Base-by-base conservation (phyloP, 306 rosid genomes). In the Boehmeria nivea region DNA sequence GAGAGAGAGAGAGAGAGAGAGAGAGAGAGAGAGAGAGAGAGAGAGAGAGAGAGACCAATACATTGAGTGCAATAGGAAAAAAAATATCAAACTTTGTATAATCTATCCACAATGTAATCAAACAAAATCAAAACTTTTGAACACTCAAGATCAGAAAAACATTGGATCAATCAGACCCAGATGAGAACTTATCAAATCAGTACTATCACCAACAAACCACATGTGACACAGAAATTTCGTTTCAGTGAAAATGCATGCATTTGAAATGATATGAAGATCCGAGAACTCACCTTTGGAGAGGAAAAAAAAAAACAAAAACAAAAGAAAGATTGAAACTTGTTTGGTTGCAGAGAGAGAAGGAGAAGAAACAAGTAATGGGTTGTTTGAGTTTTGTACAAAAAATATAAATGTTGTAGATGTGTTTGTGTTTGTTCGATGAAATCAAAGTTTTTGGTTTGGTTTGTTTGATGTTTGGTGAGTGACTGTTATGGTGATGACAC, bases 341-440 rank as follows among this genome's bases (percentile, higher is more conserved):
- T 25, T 39, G 50, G 50, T 17, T 1, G 14, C 3, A 24, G 16
- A 24, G 12, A 60, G 58, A 59, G 51, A 33, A 44, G 34, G 15
- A 16, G 25, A 17, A 3, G 40, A 31, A 10, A 31, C 9, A 6
- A 31, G 9, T 10, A 31, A 31, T 31, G 36, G 36, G 36, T 31
- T 31, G 5, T 10, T 31, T 10, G 36, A 31, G 36, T 10, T 31
- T 10, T 6, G 36, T 31, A 31, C 9, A 31, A 31, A 31, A 4
- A 10, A 10, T 31, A 10, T 31, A 10, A 31, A 31, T n/a, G n/a
- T n/a, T n/a, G n/a, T n/a, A n/a, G n/a, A n/a, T n/a, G n/a, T n/a
- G n/a, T n/a, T n/a, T n/a, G 44, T 16, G 38, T 40, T 40, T 40
- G 45, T 69, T 65, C 76, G 76, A 72, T 72, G 72, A 65, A 59